Evolutionary conservation across 495 filamentous ascomycete species (phyloP).

Genomic region (Aspergillus panamensis): DNA sequence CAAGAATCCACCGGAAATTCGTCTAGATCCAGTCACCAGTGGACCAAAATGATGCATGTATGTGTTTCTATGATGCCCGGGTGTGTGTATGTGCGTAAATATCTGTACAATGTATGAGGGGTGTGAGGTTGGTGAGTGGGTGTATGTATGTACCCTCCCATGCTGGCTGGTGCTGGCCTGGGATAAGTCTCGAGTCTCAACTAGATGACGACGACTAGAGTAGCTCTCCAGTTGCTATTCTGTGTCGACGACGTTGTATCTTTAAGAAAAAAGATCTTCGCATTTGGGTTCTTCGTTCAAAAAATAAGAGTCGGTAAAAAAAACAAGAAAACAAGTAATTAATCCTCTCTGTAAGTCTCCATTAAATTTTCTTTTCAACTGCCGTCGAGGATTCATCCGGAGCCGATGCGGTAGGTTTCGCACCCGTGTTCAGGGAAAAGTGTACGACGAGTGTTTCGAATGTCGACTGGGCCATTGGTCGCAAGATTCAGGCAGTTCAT

Average conservation of each 20-base stretch:
- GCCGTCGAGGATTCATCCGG: neutral
- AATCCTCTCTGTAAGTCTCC: neutral
- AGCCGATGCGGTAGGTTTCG: neutral
- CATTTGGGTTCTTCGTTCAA: neutral
- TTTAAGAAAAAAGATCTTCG: neutral
- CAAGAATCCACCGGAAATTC: neutral
- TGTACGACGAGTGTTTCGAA: slow-evolving; percentile 13
- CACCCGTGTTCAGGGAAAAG: neutral
- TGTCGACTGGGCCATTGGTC: slow-evolving; percentile 2
- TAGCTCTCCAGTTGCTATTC: neutral
- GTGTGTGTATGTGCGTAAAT: slow-evolving; percentile 15
- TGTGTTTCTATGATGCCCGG: slow-evolving; percentile 14
- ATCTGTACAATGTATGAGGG: slow-evolving; percentile 18
- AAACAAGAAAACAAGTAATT: neutral
- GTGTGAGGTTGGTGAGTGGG: slow-evolving; percentile 2
- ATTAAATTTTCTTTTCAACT: slow-evolving; percentile 7
- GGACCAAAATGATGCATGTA: slow-evolving; percentile 15
- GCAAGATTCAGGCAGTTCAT: neutral
- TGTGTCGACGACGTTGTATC: neutral
- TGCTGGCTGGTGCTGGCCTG: neutral
- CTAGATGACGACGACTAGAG: neutral
- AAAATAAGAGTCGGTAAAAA: neutral
- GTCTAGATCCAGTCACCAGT: slow-evolving; percentile 8
- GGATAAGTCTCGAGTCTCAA: neutral
- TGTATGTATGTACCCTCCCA: slow-evolving; percentile 12